Evolutionary conservation across 2,329 filamentous ascomycete species (phyloP), one percentile per base, ranked within the genome.

Genomic region (Xylaria sp.): DNA sequence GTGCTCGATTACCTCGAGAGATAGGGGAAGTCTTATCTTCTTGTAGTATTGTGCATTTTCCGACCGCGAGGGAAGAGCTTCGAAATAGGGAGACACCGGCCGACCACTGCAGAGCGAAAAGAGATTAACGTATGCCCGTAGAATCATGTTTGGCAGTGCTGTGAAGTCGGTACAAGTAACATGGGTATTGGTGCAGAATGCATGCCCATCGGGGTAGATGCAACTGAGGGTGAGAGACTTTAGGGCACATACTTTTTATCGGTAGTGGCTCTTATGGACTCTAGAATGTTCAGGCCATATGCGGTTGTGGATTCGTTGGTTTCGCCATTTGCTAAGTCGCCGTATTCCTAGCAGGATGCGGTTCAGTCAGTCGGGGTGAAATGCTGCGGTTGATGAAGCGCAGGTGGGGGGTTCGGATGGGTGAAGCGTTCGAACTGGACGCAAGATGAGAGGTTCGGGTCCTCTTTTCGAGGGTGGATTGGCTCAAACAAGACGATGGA

Each of bases 21-120:
- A 91, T 63, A 96, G 87, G 1, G 93, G 93, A 73, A 96, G 85
- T 66, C 87, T 85, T 62, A 90, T 92, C 67, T 85, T 82, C 70
- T 88, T 83, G 77, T 94, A 96, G 77, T 96, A 96, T 19, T 90
- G 88, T 43, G 88, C 84, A 68, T 91, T 85, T 65, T 81, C 79
- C 62, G 85, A 79, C 74, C 84, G 80, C 55, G 87, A 84, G 21
- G 90, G 87, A 15, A 96, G 85, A 21, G 84, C 83, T 71, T 93
- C 87, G 74, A 96, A 96, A 70, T 87, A 86, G 41, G 84, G 87
- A 54, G 90, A 87, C 71, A 96, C 90, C 8, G 83, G 83, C 47
- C 91, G 90, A 63, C 91, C 90, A 78, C 87, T 90, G 61, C 21
- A 52, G 33, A 51, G 43, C n/a, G 49, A 29, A 60, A 54, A 23